phyloP scores from a whole-genome alignment of 257 asterid species.

The Linaria vulgaris region DNA sequence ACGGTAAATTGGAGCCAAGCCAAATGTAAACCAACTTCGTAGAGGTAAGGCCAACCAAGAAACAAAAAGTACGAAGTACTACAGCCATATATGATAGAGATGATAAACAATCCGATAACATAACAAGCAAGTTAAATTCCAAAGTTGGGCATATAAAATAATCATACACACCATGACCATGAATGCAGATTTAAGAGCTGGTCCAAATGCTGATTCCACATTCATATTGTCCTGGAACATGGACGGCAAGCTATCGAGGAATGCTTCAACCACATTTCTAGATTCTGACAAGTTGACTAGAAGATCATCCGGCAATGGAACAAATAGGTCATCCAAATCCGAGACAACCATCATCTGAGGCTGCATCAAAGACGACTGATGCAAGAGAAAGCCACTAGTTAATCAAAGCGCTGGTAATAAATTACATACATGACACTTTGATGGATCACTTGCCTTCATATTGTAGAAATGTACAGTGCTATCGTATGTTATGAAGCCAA shows the following conservation, averaged over 20 bases:
- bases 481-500: constrained; percentile 94
- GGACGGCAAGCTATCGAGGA: constrained; percentile 89
- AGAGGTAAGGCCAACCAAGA: constrained; percentile 9
- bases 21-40: constrained; percentile 22
- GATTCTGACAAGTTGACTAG: constrained; percentile 97
- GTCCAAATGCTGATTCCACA: constrained; percentile 99
- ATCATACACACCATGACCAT: constrained; percentile 81
- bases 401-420: constrained; percentile 22
- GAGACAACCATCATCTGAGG: constrained; percentile 94
- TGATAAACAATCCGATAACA: constrained; percentile 14
- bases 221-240: constrained; percentile 89
- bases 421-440: constrained; percentile 25
- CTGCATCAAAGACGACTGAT: constrained; percentile 79
- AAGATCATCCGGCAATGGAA: constrained; percentile 86
- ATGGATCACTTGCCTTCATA: constrained; percentile 67
- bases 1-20: constrained; percentile 25
- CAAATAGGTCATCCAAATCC: constrained; percentile 78
- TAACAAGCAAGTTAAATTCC: not conserved
- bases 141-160: constrained; percentile 24
- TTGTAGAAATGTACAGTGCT: constrained; percentile 94
- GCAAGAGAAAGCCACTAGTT: constrained; percentile 35
- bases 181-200: constrained; percentile 91
- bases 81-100: constrained; percentile 13
- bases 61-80: constrained; percentile 1
- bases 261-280: constrained; percentile 86